Evolutionary conservation across 2,329 filamentous ascomycete species (phyloP).

Genomic region (Xylaria sp.): DNA sequence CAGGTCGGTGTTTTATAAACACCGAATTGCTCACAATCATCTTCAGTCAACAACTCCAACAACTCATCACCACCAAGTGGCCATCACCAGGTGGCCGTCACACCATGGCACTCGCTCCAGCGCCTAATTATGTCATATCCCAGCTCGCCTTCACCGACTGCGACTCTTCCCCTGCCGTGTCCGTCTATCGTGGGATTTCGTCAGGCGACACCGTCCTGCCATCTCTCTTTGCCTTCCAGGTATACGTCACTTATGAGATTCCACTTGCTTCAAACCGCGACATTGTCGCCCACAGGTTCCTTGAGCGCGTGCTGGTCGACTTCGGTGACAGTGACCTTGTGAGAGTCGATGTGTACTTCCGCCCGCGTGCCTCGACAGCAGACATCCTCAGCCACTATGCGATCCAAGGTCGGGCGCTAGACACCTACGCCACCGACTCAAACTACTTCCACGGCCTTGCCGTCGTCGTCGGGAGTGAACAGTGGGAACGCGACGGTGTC

Average conservation of each 20-base stretch:
- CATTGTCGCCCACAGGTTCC: not conserved
- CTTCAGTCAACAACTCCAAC: too few relatives aligned
- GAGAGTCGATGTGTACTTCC: not conserved
- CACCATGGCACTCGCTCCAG: too few relatives aligned
- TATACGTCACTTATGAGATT: not conserved
- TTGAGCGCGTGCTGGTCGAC: not conserved
- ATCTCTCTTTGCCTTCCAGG: constrained; percentile 2
- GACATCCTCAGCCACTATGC: not conserved
- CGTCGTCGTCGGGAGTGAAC: not conserved
- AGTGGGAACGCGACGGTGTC: not conserved
- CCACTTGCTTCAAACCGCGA: not conserved
- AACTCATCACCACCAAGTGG: too few relatives aligned
- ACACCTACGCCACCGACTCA: constrained; percentile 1
- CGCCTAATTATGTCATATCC: constrained; percentile 14
- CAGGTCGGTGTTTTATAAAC: too few relatives aligned
- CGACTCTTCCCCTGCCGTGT: not conserved
- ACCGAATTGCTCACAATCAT: too few relatives aligned
- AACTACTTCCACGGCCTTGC: not conserved
- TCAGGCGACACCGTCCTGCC: not conserved
- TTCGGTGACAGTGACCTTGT: not conserved
- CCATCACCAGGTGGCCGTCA: too few relatives aligned
- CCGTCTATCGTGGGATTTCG: constrained; percentile 1
- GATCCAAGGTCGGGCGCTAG: not conserved
- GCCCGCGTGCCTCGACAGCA: not conserved
- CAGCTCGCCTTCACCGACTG: not conserved